Evolutionary conservation across 225 moss, liverwort and hornwort genomes (phyloP), one percentile per base, ranked within the genome.

Genomic region (Lunularia cruciata): DNA sequence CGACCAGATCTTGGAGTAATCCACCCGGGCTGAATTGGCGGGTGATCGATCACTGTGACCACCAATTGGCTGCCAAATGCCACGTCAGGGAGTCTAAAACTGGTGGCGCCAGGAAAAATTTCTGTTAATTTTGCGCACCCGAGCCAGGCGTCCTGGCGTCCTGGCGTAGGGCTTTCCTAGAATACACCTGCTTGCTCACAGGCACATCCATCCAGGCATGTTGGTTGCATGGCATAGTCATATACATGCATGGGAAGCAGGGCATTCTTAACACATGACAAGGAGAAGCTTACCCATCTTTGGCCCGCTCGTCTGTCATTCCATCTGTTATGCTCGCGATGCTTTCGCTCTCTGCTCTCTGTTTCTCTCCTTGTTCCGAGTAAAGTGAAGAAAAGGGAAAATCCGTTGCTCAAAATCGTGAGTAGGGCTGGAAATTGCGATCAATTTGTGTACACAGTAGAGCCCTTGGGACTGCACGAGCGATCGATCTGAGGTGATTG

Each of bases 401-500:
- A 64, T 45, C 46, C 63, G 63, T 23, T 27, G 63, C 46, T 19
- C 30, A 30, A 47, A 46, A 30, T 64, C 27, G 0, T 6, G 14
- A 47, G 45, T 64, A 46, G 63, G 63, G 63, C 63, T 45, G 45
- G 15, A 46, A 27, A 46, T 64, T 47, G 30, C 63, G 63, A 46
- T 46, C 15, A 14, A 18, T 45, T n/a, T 27, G 25, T 5, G 6
- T 16, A 45, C 28, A 9, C 58, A 30, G 4, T 26, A 18, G 45
- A 27, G 15, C 27, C n/a, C n/a, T n/a, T n/a, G n/a, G n/a, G 16
- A 46, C 28, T 1, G 63, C 42, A 18, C 19, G 28, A 47, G 15
- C 28, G 63, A 62, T 47, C 45, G 63, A 46, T 64, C 46, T 40
- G 46, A 46, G 46, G 63, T 27, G 25, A 63, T 43, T 43, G 12